Evolutionary conservation across 1,139 yeast species (phyloP), one percentile per base, ranked within the genome.

Genomic region (Candida mesenterica): DNA sequence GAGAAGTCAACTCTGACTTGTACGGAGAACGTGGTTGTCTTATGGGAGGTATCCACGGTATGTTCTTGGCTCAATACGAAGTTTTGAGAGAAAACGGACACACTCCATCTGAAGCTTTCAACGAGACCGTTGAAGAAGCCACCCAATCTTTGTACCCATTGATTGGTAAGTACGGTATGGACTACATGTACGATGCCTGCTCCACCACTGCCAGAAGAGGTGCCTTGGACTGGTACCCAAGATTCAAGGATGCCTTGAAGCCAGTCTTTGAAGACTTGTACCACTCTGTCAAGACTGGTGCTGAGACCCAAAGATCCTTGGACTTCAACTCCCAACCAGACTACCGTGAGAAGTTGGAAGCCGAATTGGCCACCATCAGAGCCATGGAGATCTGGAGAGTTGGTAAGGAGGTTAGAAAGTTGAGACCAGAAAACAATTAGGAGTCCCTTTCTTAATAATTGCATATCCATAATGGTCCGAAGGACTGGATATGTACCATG

Each of bases 31-130:
- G 98, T 81, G 98, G 98, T 65, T 90, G 97, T 77, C 80, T 92
- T 60, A 92, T 92, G 98, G 98, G 98, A 68, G 98, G 98, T 81
- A 90, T 92, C 79, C 98, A 92, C 79, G 98, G 98, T 79, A 92
- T 92, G 97, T 92, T 92, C 90, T 81, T 92, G 62, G 98, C 98
- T 57, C 98, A 92, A 78, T 92, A 92, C 81, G 98, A 92, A 74
- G 98, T 92, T 49, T 83, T 92, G 69, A 90, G 98, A 79, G 97
- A 90, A 79, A 89, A 94, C 65, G 98, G 98, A 52, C 98, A 92
- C 84, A 78, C 97, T 53, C 98, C 98, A 75, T 88, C 97, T 48
- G 98, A 92, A 79, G 98, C 98, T 60, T 92, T 92, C 90, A 92
- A 92, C 72, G 98, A 92, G 80, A 92, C 98, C 55, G 98, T 92